Conservation (phyloP, 345 rosid genomes). For the Cardamine resedifolia region DNA sequence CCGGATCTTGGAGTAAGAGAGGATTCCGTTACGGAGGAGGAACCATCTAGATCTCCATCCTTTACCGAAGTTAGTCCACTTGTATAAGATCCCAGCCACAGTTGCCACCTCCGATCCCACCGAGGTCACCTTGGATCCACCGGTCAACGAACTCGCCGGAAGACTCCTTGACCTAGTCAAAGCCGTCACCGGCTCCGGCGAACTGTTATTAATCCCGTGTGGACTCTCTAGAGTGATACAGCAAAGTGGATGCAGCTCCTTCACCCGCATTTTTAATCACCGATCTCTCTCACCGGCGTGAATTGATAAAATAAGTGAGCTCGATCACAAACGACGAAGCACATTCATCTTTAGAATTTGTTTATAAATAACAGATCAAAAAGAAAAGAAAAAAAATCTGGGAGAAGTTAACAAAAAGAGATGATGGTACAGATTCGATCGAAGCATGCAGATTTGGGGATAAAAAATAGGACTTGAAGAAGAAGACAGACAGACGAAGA, state of each 20-base stretch:
- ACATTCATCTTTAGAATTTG: background rate
- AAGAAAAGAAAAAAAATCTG: too few species aligned
- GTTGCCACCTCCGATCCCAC: constrained; percentile 62
- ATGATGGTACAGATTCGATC: constrained; percentile 7
- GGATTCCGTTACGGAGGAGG: constrained; percentile 68
- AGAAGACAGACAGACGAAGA: constrained; percentile 35
- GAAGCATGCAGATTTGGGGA: constrained; percentile 36
- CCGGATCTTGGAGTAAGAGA: constrained; percentile 82
- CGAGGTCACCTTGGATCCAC: constrained; percentile 42
- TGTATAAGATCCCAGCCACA: constrained; percentile 79
- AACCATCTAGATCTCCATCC: constrained; percentile 99
- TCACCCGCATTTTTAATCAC: constrained; percentile 69
- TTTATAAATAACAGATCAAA: background rate
- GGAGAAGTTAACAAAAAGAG: background rate
- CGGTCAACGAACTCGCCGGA: constrained; percentile 47
- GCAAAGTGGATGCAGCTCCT: constrained; percentile 92
- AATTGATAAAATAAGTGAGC: background rate
- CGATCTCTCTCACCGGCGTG: background rate
- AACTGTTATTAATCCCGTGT: constrained; percentile 50
- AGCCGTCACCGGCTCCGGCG: constrained; percentile 58
- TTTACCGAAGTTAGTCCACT: constrained; percentile 98
- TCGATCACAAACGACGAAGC: constrained; percentile 30
- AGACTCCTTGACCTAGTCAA: constrained; percentile 62
- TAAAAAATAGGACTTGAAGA: constrained; percentile 18
- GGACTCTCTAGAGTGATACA: constrained; percentile 83